Conservation (phyloP, 805 yeast species). For the Candida oleophila region DNA sequence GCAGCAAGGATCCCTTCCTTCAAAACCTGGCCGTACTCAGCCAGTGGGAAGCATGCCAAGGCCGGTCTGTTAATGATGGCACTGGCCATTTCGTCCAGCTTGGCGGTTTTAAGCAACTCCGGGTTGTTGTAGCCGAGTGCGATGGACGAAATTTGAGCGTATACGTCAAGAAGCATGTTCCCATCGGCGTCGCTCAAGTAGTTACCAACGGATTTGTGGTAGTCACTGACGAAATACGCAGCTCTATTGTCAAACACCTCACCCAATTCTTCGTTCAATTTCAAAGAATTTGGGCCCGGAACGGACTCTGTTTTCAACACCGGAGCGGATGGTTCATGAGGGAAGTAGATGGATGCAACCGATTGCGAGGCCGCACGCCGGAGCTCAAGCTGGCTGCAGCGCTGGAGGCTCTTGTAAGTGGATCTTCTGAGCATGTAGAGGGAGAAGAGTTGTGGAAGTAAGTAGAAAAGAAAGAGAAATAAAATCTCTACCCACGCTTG, state of each 20-base stretch:
- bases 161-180: constrained; percentile 39
- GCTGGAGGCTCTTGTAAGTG: background rate
- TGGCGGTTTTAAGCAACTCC: constrained; percentile 34
- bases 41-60: constrained; percentile 46
- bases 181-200: constrained; percentile 44
- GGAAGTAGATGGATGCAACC: constrained; percentile 30
- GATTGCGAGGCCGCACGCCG: constrained; percentile 9
- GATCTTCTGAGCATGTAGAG: constrained; percentile 1
- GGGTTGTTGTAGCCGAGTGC: constrained; percentile 47
- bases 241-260: constrained; percentile 41
- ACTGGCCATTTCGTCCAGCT: constrained; percentile 39
- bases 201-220: constrained; percentile 37
- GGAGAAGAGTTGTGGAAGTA: too few relatives aligned
- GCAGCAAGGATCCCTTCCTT: constrained; percentile 54
- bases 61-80: constrained; percentile 45
- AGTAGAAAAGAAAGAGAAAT: too few relatives aligned
- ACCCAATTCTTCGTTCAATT: constrained; percentile 34
- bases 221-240: constrained; percentile 41
- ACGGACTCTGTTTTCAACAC: constrained; percentile 24
- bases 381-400: background rate
- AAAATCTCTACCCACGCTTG: background rate
- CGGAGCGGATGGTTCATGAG: constrained; percentile 36
- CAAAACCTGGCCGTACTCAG: constrained; percentile 50
- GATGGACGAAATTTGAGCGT: constrained; percentile 43
- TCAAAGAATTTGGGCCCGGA: constrained; percentile 38